Evolutionary conservation across 805 yeast genomes (phyloP), one percentile per base, ranked within the genome.

Genomic region (Suhomyces pyralidae): DNA sequence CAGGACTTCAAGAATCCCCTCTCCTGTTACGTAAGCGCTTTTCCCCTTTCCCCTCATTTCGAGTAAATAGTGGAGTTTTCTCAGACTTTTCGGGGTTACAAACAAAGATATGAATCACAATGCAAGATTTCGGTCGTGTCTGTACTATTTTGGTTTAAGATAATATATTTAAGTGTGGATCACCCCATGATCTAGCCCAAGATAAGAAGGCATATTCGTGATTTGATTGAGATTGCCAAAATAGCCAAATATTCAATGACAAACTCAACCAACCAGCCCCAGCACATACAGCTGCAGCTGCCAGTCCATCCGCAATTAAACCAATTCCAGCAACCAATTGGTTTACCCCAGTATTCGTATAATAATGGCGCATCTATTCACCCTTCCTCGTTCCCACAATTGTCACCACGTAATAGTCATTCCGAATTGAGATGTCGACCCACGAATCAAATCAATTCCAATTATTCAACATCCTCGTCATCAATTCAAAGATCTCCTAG

Each of bases 401-500:
- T 38, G 25, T 40, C 51, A 14, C 51, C 51, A 26, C 25, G 46
- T 6, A 46, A 46, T 25, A 34, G 43, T 22, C 49, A 46, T 24
- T 36, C 49, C 22, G 49, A 46, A 22, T 22, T 46, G 32, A 32
- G 43, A 7, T n/a, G 15, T 24, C 34, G 25, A 34, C 49, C 42
- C 28, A 42, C 17, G 6, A 42, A 24, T 24, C 51, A 34, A 10
- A 40, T 25, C 36, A 45, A 4, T 20, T 19, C 42, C 49, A 53
- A 53, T 42, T 53, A 53, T 50, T 50, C 52, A 32, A 45, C 53
- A 7, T 40, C 55, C 10, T 46, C 53, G 17, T 43, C 55, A 20
- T 46, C 51, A 15, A 44, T 49, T 26, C 52, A 52, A 43, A 19
- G 58, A 26, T 53, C 58, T 10, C 55, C 58, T n/a, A 54, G 52